Conservation (phyloP, 176 grass and related monocot genomes). For the Rhipidocladum racemiflorum region DNA sequence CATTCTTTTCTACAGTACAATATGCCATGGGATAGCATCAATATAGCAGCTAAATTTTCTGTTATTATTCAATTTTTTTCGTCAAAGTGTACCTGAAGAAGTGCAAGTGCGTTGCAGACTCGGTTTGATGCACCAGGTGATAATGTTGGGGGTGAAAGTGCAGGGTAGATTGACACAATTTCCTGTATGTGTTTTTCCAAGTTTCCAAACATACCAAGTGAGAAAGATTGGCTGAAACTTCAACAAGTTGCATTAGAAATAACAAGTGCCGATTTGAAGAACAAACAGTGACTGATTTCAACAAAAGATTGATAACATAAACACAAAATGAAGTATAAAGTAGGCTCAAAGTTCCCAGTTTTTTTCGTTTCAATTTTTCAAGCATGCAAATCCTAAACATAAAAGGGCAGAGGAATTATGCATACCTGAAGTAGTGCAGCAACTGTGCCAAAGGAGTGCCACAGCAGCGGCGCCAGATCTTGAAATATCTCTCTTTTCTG, state of each 20-base stretch:
- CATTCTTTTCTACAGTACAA: neutral
- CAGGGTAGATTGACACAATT: conserved; percentile 91
- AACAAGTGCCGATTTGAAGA: neutral
- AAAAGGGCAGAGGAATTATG: neutral
- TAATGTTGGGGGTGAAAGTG: conserved; percentile 86
- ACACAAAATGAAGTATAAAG: neutral
- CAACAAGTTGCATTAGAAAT: neutral
- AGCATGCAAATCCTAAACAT: neutral
- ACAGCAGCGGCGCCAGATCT: conserved; percentile 84
- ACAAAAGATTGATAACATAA: neutral
- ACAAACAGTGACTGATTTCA: neutral
- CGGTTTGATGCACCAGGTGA: conserved; percentile 85
- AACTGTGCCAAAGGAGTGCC: conserved; percentile 92
- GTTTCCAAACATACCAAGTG: conserved; percentile 2
- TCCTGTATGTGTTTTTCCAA: conserved; percentile 52
- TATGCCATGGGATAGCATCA: neutral
- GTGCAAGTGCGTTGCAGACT: conserved; percentile 96
- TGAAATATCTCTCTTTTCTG: conserved; percentile 91
- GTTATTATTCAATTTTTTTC: neutral
- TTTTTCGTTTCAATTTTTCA: conserved; percentile 17
- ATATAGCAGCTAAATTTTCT: neutral
- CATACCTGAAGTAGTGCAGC: conserved; percentile 85
- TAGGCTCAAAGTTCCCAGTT: neutral
- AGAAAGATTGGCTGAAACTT: conserved; percentile 6
- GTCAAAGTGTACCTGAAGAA: conserved; percentile 72